Percentiles rank a stretch among this genome's conserved stretches.
phyloP scores from a whole-genome alignment of 306 rosid species.

The Sicyos baderoa region DNA sequence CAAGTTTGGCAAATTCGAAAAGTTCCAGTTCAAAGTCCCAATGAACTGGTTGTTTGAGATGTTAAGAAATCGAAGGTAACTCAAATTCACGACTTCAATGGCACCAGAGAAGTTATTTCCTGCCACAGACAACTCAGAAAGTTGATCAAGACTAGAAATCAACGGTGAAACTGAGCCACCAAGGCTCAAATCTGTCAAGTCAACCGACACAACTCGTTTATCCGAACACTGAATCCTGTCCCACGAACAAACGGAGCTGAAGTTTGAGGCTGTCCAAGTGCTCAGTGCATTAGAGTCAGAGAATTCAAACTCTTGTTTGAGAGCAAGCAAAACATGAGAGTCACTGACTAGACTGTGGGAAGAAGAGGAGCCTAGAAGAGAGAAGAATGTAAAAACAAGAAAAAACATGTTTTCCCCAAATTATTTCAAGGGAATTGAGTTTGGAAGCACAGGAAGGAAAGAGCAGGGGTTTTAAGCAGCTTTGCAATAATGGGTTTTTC shows the following conservation, averaged over 20 bases:
- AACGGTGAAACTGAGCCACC: slow-evolving; percentile 54
- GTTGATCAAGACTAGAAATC: slow-evolving; percentile 48
- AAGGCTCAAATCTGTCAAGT: slow-evolving; percentile 53
- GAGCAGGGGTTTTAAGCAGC: slow-evolving; percentile 37
- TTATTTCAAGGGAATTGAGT: slow-evolving; percentile 36
- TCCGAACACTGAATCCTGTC: slow-evolving; percentile 46
- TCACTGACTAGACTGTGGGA: slow-evolving; percentile 55
- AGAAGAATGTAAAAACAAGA: slow-evolving; percentile 41
- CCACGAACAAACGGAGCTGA: slow-evolving; percentile 67
- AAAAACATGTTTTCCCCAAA: slow-evolving; percentile 30
- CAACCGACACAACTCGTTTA: slow-evolving; percentile 50
- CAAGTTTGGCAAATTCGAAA: slow-evolving; percentile 38
- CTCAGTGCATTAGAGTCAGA: slow-evolving; percentile 41
- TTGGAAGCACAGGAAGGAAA: slow-evolving; percentile 43
- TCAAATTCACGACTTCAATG: slow-evolving; percentile 44
- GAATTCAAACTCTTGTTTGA: slow-evolving; percentile 53
- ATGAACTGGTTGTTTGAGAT: slow-evolving; percentile 61
- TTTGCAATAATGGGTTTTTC: slow-evolving; percentile 30
- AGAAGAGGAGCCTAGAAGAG: slow-evolving; percentile 40
- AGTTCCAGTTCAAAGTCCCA: slow-evolving; percentile 59
- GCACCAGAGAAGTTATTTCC: slow-evolving; percentile 66
- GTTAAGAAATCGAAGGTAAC: slow-evolving; percentile 53
- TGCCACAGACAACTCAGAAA: slow-evolving; percentile 53
- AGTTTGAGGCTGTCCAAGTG: slow-evolving; percentile 45
- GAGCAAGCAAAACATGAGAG: slow-evolving; percentile 46